Evolutionary conservation across 495 filamentous ascomycete species (phyloP), one percentile per base, ranked within the genome.

Genomic region (Hypoxylon crocopeplum): DNA sequence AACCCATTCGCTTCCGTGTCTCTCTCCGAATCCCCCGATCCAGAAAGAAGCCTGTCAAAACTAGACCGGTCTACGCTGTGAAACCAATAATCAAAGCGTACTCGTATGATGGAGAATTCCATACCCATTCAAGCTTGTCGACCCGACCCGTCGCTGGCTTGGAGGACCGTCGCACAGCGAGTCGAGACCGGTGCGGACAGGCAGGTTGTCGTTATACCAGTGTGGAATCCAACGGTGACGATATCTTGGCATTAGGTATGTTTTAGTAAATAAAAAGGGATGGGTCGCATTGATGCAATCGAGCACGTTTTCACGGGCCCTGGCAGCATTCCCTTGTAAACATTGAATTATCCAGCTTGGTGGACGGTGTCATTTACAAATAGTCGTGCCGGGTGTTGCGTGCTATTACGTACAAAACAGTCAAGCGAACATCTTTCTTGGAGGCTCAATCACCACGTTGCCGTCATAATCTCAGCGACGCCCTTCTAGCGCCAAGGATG

Each of bases 391-490:
- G 54, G 42, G 17, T 48, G 46, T 37, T 54, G 59, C 52, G 56
- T 66, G 50, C 67, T 68, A 70, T 69, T 69, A 69, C 67, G 67
- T 70, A 70, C 67, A 68, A 70, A 42, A 55, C 59, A 63, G 27
- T 37, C 56, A 66, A 58, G 51, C 57, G 52, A 62, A 58, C 46
- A 55, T 61, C 46, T 52, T 52, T 57, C 52, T 29, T 62, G 42
- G 63, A 55, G 52, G 57, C 52, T 57, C 48, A 56, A 45, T 30
- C 47, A 53, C 41, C 48, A 57, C 41, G 21, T 54, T 59, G 48
- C 55, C 55, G 37, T 50, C 61, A 59, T 59, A 49, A 50, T 15
- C 55, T 46, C 42, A 65, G 42, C 53, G 49, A 44, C 37, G 36
- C 39, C 41, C 7, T 49, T 64, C 42, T 57, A 64, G 59, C 49